Evolutionary conservation across 75 land plant genomes (phyloP).

Genomic region (Picea glauca): DNA sequence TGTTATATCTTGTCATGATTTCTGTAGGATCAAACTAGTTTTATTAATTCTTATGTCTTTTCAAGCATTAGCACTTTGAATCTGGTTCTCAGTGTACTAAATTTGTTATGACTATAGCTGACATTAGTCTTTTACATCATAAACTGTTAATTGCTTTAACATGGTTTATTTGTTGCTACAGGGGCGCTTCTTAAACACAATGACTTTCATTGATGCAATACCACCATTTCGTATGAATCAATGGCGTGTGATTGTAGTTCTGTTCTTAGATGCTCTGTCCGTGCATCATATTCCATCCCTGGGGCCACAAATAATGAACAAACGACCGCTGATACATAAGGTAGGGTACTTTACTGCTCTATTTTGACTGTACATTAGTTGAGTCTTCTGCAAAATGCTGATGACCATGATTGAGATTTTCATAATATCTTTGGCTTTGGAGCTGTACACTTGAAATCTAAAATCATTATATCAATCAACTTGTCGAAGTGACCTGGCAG

Average conservation of each 20-base stretch:
- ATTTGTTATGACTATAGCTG: neutral
- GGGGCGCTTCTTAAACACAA: constrained; percentile 67
- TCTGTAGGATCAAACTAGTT: neutral
- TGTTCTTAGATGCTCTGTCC: constrained; percentile 81
- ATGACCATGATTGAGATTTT: neutral
- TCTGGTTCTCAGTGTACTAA: neutral
- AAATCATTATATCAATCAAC: neutral
- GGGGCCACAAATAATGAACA: constrained; percentile 36
- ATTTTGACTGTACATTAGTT: neutral
- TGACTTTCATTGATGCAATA: constrained; percentile 72
- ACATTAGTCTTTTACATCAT: constrained; percentile 3
- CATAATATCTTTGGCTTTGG: neutral
- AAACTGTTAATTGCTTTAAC: neutral
- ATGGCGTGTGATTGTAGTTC: constrained; percentile 66
- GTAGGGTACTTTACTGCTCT: constrained; percentile 23
- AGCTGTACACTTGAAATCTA: neutral
- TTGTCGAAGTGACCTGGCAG: neutral
- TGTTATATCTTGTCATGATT: neutral
- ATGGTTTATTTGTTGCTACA: constrained; percentile 21
- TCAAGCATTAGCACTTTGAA: neutral
- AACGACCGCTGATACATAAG: constrained; percentile 47
- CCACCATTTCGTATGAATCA: constrained; percentile 71
- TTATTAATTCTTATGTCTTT: neutral
- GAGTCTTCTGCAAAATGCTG: neutral
- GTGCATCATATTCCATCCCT: constrained; percentile 55